Conservation (phyloP, 768 basidiomycete species). For the Serendipita sp. region DNA sequence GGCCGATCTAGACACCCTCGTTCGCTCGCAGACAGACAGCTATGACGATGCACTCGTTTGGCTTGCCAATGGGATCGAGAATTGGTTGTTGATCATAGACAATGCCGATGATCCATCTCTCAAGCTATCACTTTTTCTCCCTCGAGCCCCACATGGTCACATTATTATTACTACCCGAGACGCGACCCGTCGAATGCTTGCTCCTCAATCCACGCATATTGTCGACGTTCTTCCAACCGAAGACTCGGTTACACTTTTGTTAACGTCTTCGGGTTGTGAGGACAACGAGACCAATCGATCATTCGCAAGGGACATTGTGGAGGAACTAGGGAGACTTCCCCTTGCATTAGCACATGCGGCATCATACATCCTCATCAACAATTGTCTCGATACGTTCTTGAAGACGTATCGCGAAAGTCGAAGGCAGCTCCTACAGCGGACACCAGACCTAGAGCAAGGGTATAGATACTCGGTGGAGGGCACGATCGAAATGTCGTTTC, state of each 20-base stretch:
- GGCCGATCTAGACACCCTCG: too few relatives aligned
- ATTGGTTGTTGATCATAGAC: background rate
- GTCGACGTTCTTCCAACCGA: background rate
- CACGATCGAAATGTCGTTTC: background rate
- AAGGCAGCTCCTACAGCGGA: background rate
- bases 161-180: slow-evolving; percentile 2
- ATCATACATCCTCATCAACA: background rate
- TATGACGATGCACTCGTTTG: too few relatives aligned
- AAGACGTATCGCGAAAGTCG: background rate
- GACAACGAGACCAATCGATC: background rate
- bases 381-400: background rate
- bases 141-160: background rate
- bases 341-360: background rate
- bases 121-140: background rate
- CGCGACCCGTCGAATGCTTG: background rate
- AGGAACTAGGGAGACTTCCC: background rate
- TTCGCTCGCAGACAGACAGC: too few relatives aligned
- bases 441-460: background rate
- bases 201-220: background rate
- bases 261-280: background rate
- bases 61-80: background rate
- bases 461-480: background rate
- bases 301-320: background rate
- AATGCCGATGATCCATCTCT: slow-evolving; percentile 5
- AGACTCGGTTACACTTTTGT: background rate